Base-by-base conservation (phyloP, 2,329 filamentous ascomycete species). In the Penicillium sumatraense region DNA sequence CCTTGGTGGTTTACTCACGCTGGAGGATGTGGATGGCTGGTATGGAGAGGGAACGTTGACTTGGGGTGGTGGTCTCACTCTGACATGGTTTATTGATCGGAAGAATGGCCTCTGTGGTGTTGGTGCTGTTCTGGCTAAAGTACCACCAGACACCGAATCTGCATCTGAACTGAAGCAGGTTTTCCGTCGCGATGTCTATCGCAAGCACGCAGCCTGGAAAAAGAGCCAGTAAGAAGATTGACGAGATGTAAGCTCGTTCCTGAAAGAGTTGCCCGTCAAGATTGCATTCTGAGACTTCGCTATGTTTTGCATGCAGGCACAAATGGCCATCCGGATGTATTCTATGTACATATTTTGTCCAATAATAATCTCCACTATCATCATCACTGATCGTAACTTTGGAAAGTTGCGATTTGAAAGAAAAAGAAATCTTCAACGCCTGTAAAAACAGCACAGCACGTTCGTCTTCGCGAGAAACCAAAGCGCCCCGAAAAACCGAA, bases 21-120 rank as follows among this genome's bases (percentile, higher is more conserved):
- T 76, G 26, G 62, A 80, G 48, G 75, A 78, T 54, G 58, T 73
- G 2, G 70, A 78, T 1, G 75, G 75, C 3, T 79, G 78, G 72
- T 78, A 78, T 41, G 77, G 78, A 3, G 69, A 73, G 31, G 56
- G 67, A 1, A 81, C 78, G 0, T 62, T 81, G 51, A 74, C 70
- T 3, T 81, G 78, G 79, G 78, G 77, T 7, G 80, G 80, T 2
- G 78, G 78, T 0, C 33, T 77, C 58, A 80, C 78, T 0, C 60
- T 80, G 20, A 47, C 72, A 2, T 83, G 80, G 80, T 82, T 82
- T 18, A 70, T 81, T 50, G 80, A 81, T 60, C 77, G 78, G 1
- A 75, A 77, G 68, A 80, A 78, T 57, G 72, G 74, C 13, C 56
- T 81, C 4, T 80, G 77, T 46, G 78, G 75, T 13, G 50, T 80